phyloP scores from a whole-genome alignment of 345 rosid genomes.

The Reutealis trisperma region DNA sequence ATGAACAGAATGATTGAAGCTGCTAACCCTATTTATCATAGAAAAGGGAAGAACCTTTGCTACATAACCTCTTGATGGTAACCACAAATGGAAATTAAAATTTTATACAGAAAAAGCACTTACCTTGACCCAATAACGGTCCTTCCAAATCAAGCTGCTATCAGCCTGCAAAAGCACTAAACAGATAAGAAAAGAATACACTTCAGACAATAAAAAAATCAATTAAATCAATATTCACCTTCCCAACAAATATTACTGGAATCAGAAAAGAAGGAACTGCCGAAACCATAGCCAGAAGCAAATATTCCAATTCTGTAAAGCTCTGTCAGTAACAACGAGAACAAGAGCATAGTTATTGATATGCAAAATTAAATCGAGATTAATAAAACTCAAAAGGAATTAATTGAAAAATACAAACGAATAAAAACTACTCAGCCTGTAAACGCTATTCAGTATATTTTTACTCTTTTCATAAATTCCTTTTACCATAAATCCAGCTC shows the following conservation, averaged over 20 bases:
- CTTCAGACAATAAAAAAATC: neutral
- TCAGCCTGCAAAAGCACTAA: constrained; percentile 60
- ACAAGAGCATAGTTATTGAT: neutral
- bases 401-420: too few relatives aligned
- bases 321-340: constrained; percentile 44
- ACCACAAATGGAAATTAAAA: neutral
- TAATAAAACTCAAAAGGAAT: neutral
- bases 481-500: neutral
- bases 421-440: neutral
- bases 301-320: constrained; percentile 87
- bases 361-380: neutral
- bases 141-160: constrained; percentile 60
- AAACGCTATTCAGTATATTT: too few relatives aligned
- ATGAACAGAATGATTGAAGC: neutral
- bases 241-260: constrained; percentile 63
- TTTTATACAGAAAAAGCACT: constrained; percentile 29
- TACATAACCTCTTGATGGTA: neutral
- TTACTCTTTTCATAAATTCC: neutral
- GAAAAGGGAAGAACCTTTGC: too few relatives aligned
- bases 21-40: too few relatives aligned
- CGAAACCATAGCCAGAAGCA: constrained; percentile 74
- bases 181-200: neutral
- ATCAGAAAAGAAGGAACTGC: constrained; percentile 79
- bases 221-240: constrained; percentile 45
- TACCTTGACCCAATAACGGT: constrained; percentile 98